phyloP scores from a whole-genome alignment of 495 filamentous ascomycete genomes.

The Xylaria palmicola region DNA sequence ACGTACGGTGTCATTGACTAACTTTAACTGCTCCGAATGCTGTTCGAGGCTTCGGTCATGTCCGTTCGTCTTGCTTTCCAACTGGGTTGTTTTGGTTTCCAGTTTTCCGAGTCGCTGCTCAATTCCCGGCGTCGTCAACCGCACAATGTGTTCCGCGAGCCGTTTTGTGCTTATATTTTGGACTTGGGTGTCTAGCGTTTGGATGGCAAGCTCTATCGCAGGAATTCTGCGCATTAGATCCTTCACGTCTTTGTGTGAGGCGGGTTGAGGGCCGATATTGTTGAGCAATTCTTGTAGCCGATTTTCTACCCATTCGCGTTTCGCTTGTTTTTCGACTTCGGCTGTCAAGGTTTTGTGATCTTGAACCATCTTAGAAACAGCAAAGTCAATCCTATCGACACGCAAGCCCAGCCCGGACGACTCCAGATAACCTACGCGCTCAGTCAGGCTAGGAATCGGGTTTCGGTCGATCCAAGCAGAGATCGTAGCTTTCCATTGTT shows the following conservation, averaged over 20 bases:
- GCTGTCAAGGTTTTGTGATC: background rate
- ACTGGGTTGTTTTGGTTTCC: constrained; percentile 5
- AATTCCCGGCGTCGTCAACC: constrained; percentile 11
- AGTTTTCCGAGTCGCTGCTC: constrained; percentile 15
- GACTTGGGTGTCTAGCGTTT: constrained; percentile 21
- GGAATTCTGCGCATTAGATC: constrained; percentile 14
- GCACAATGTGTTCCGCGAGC: constrained; percentile 23
- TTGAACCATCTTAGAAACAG: constrained; percentile 3
- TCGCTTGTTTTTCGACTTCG: constrained; percentile 2
- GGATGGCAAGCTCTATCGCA: constrained; percentile 14
- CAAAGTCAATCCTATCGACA: constrained; percentile 10
- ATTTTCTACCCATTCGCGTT: constrained; percentile 3
- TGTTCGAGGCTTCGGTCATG: background rate
- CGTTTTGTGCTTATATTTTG: constrained; percentile 24
- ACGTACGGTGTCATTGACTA: background rate
- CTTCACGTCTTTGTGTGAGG: constrained; percentile 1
- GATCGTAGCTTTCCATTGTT: background rate
- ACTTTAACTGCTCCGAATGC: background rate
- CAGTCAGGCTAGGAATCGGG: background rate
- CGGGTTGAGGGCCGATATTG: background rate
- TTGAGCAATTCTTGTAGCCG: constrained; percentile 6
- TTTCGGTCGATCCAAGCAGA: background rate
- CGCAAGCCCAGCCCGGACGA: constrained; percentile 1
- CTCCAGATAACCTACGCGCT: constrained; percentile 18
- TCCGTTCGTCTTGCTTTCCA: constrained; percentile 4